A percentile compares a stretch with the other conserved stretches of the same genome.
phyloP scores from a whole-genome alignment of 805 yeast species.

The Wickerhamiella australiensis region DNA sequence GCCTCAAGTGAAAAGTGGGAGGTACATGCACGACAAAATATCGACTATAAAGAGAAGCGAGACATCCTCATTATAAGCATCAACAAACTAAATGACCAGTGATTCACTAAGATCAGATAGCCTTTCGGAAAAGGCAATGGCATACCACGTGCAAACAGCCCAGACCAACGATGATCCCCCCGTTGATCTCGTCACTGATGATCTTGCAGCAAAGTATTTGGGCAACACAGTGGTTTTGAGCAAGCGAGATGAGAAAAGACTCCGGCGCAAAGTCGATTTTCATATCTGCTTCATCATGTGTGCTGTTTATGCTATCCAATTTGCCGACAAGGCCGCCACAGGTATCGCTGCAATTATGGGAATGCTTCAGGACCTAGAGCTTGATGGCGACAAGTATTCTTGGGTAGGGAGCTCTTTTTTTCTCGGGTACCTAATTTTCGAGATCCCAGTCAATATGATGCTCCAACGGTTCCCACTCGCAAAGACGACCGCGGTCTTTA shows the following conservation, averaged over 20 bases:
- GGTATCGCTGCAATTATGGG: conserved; percentile 45
- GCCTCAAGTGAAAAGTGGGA: background rate
- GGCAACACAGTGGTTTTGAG: background rate
- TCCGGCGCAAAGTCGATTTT: conserved; percentile 40
- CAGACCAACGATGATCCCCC: background rate
- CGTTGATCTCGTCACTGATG: background rate
- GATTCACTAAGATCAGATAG: background rate
- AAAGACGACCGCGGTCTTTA: conserved; percentile 34
- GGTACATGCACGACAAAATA: background rate
- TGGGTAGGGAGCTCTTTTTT: conserved; percentile 51
- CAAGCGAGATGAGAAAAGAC: conserved; percentile 20
- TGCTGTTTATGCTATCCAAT: conserved; percentile 39
- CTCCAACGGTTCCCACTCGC: conserved; percentile 49
- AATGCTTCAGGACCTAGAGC: conserved; percentile 33
- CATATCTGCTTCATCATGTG: conserved; percentile 41
- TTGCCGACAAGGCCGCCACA: conserved; percentile 47
- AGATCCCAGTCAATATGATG: conserved; percentile 35
- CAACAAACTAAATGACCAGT: background rate
- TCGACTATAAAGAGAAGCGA: background rate
- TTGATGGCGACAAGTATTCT: conserved; percentile 32
- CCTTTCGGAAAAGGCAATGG: background rate
- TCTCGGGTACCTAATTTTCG: conserved; percentile 51
- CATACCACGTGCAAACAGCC: background rate
- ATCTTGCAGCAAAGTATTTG: conserved; percentile 12
- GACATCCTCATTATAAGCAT: too few species aligned